phyloP scores from a whole-genome alignment of 257 asterid species.

The Pogostemon cablin region DNA sequence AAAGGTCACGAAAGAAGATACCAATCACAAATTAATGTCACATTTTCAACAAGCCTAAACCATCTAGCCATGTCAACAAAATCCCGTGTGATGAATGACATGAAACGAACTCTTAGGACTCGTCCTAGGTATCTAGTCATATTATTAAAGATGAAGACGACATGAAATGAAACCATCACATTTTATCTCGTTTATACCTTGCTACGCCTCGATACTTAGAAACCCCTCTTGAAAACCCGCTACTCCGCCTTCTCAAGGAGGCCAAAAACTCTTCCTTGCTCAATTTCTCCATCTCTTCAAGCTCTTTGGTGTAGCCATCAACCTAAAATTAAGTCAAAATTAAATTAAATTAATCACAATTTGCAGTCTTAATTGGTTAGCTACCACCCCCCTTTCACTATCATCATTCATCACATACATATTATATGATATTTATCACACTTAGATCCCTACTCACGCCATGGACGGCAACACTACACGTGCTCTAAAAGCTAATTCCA shows the following conservation, averaged over 20 bases:
- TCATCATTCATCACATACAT: neutral
- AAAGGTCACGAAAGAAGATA: neutral
- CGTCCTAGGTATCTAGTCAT: conserved; percentile 29
- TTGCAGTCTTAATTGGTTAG: conserved; percentile 12
- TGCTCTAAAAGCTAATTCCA: neutral
- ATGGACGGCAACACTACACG: neutral
- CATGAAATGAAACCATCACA: conserved; percentile 4
- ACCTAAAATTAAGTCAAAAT: conserved; percentile 44
- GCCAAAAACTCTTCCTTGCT: conserved; percentile 71
- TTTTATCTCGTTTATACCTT: conserved; percentile 46
- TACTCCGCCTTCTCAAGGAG: conserved; percentile 64
- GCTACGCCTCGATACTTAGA: conserved; percentile 88
- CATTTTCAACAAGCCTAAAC: conserved; percentile 18
- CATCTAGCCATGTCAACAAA: conserved; percentile 30
- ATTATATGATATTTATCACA: neutral
- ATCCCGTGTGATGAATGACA: conserved; percentile 27
- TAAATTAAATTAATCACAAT: neutral
- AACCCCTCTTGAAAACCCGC: conserved; percentile 83
- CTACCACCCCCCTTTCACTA: neutral
- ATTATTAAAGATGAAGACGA: conserved; percentile 17
- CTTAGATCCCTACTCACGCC: conserved; percentile 4
- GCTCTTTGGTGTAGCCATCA: conserved; percentile 50
- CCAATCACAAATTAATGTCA: conserved; percentile 23
- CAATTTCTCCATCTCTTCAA: conserved; percentile 65
- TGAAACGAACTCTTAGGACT: conserved; percentile 15